Conservation (phyloP, 1,139 yeast species). For the Saccharomycopsis crataegensis region DNA sequence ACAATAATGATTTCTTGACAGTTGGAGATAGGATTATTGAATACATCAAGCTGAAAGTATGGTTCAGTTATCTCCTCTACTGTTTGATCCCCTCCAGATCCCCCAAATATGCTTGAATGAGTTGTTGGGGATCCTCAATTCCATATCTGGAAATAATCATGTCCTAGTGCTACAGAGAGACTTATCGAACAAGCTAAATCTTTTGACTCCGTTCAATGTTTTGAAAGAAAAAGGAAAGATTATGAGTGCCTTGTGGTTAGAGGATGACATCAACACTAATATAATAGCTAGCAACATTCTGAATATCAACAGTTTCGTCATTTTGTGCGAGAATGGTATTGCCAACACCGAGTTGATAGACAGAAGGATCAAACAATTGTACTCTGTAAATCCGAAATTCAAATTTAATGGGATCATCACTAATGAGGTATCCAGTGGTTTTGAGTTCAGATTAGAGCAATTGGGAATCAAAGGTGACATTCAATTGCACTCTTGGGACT, state of each 20-base stretch:
- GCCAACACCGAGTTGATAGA: slow-evolving; percentile 20
- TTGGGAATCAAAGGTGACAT: slow-evolving; percentile 36
- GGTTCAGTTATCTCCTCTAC: slow-evolving; percentile 15
- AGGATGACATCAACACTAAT: slow-evolving; percentile 23
- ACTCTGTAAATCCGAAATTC: slow-evolving; percentile 15
- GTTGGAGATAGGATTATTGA: too few species aligned
- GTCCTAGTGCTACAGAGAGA: slow-evolving; percentile 49
- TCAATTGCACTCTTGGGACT: slow-evolving; percentile 24
- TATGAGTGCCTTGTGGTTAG: slow-evolving; percentile 54
- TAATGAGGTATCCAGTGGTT: slow-evolving; percentile 22
- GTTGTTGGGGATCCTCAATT: slow-evolving; percentile 10
- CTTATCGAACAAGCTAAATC: slow-evolving; percentile 50
- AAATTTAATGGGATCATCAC: slow-evolving; percentile 23
- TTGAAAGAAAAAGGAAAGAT: slow-evolving; percentile 53
- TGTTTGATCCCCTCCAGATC: slow-evolving; percentile 9
- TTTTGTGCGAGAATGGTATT: slow-evolving; percentile 22
- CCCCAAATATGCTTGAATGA: slow-evolving; percentile 7
- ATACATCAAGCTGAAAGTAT: neutral
- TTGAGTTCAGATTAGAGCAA: slow-evolving; percentile 22
- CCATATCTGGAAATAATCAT: slow-evolving; percentile 26
- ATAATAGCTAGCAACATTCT: slow-evolving; percentile 3
- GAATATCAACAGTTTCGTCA: slow-evolving; percentile 20
- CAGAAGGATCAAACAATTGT: slow-evolving; percentile 21
- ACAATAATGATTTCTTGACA: too few species aligned
- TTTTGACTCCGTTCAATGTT: slow-evolving; percentile 50